These are phyloP conservation scores for Pseudopithomyces maydicus DNA, from an alignment of 2,329 filamentous ascomycete genomes.

Conservation along the genomic window DNA sequence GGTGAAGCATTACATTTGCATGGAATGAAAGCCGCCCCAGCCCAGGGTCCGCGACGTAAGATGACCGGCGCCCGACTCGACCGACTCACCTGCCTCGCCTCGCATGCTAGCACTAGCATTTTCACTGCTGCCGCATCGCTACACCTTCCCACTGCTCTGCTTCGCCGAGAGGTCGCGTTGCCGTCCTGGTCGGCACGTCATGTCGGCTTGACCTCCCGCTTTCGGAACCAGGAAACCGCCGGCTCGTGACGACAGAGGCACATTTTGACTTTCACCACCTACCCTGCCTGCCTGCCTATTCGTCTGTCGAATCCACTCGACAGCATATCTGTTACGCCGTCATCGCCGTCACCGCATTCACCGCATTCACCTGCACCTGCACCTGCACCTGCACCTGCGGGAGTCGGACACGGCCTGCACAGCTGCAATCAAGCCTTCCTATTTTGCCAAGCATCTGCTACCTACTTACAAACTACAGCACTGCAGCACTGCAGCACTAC, in stretches of 20 bases:
- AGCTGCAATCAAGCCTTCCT: too few relatives aligned
- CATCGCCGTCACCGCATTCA: too few relatives aligned
- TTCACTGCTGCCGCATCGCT: neutral
- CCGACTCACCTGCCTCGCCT: neutral
- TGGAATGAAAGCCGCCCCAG: neutral
- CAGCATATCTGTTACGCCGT: too few relatives aligned
- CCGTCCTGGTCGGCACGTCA: slow-evolving; percentile 1
- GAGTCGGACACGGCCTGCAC: too few relatives aligned
- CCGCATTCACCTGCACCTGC: too few relatives aligned
- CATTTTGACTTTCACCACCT: neutral
- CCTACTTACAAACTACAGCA: too few relatives aligned
- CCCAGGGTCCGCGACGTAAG: slow-evolving; percentile 1
- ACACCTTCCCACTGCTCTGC: neutral
- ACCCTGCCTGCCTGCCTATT: too few relatives aligned
- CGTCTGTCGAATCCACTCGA: too few relatives aligned
- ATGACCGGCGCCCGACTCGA: neutral
- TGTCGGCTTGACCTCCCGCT: slow-evolving; percentile 17
- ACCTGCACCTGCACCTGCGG: too few relatives aligned
- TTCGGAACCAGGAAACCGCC: slow-evolving; percentile 16
- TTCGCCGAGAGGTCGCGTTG: neutral
- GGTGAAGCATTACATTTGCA: neutral
- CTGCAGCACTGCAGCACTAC: too few relatives aligned
- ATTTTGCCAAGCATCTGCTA: too few relatives aligned
- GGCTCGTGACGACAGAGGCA: neutral
- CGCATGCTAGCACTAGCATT: neutral